Evolutionary conservation across 129 eudicot species (phyloP).

Genomic region (Chrysanthemum makinoi): DNA sequence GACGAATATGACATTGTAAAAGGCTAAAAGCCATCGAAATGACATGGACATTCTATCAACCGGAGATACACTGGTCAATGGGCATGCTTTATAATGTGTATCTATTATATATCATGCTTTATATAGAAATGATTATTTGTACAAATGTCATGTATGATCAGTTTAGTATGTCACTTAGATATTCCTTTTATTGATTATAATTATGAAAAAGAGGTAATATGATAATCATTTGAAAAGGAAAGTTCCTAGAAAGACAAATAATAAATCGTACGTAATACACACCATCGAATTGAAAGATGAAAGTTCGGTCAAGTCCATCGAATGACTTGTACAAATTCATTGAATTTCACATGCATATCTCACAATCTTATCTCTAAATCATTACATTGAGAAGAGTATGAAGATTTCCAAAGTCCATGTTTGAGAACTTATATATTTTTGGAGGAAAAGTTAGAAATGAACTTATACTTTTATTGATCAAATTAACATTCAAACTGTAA

Average conservation of each 20-base stretch:
- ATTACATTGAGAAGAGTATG: not conserved
- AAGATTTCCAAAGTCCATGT: too few relatives aligned
- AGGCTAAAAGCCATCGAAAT: slow-evolving; percentile 19
- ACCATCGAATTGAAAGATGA: not conserved
- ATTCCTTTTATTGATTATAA: not conserved
- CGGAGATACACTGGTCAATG: slow-evolving; percentile 13
- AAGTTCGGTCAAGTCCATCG: slow-evolving; percentile 18
- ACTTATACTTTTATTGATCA: not conserved
- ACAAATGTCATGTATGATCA: too few relatives aligned
- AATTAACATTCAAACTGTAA: not conserved
- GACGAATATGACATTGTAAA: slow-evolving; percentile 16
- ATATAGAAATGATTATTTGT: too few relatives aligned
- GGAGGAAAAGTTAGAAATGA: too few relatives aligned
- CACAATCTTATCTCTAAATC: slow-evolving; percentile 1
- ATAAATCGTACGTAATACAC: not conserved
- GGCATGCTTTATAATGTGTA: slow-evolving; percentile 14
- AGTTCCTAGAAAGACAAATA: slow-evolving; percentile 11
- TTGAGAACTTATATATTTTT: too few relatives aligned
- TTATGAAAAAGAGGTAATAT: not conserved
- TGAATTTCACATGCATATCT: not conserved
- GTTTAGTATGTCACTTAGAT: too few relatives aligned
- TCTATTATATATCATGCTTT: too few relatives aligned
- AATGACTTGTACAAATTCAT: slow-evolving; percentile 6
- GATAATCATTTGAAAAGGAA: slow-evolving; percentile 1
- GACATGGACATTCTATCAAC: slow-evolving; percentile 12